Base-by-base conservation (phyloP, 2,329 filamentous ascomycete species). In the Cercospora brassicicola region DNA sequence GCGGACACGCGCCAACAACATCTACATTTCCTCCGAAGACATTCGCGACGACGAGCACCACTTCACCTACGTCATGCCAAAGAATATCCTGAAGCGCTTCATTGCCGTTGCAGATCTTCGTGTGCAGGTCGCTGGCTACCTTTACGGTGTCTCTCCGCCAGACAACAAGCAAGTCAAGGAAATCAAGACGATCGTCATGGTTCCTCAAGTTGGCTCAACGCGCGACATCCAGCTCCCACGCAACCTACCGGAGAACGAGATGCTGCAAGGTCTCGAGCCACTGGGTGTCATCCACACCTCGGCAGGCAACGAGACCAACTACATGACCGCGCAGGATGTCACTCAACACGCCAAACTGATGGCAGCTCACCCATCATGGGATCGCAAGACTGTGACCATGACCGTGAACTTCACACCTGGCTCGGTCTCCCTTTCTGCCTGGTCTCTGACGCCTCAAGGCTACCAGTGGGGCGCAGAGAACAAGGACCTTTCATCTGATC, bases 401-500 rank as follows among this genome's bases (percentile, higher is more conserved):
- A 94, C 94, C 2, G 94, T 98, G 5, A 93, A 93, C 20, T 98
- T 99, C 82, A 98, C 95, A 0, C 95, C 95, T 0, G 95, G 95
- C 69, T 97, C 94, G 61, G 95, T 99, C 18, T 97, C 94, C 3
- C 86, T 99, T 61, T 92, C 93, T 5, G 94, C 95, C 0, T 99
- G 94, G 93, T 91, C 91, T 4, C 87, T 99, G 48, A 97, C 93
- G 1, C 94, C 95, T 1, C 85, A 90, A 71, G 95, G 95, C 62
- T 97, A 96, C 84, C 94, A 94, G 80, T 99, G 96, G 95, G 95
- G 95, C 72, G 93, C 89, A 1, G 92, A 97, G 78, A 99, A 99
- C 86, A 94, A 91, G 81, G 96, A 99, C 81, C 88, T 89, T 65
- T 90, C 91, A 74, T 96, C 92, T 70, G 95, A 99, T 79, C 93